Evolutionary conservation across 2,329 filamentous ascomycete species (phyloP).

Genomic region (Ascomycota sp.): DNA sequence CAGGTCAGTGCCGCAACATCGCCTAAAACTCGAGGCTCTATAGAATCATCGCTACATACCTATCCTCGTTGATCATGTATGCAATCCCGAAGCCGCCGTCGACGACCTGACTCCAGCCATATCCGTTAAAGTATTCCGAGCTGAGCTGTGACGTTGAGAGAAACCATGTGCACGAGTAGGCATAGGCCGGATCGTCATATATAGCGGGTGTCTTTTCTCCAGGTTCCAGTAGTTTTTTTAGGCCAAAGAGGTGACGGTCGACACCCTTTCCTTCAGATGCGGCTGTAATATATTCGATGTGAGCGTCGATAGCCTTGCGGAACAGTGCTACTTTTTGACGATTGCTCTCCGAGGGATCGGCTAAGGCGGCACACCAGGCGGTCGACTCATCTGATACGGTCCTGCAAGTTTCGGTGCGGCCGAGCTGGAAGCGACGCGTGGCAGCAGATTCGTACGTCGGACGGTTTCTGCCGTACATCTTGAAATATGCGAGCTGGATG

Average conservation of each 20-base stretch:
- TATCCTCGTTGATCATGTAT: slow-evolving; percentile 99
- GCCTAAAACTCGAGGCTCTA: too few relatives aligned
- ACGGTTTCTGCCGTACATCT: slow-evolving; percentile 96
- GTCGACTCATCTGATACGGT: slow-evolving; percentile 79
- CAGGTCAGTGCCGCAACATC: not conserved
- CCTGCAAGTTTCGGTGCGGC: slow-evolving; percentile 89
- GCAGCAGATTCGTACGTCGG: slow-evolving; percentile 96
- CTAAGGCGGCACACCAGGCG: slow-evolving; percentile 76
- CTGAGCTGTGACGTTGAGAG: slow-evolving; percentile 77
- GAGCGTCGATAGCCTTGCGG: slow-evolving; percentile 59
- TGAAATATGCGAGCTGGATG: slow-evolving; percentile 94
- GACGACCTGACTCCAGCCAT: slow-evolving; percentile 96
- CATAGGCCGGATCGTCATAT: slow-evolving; percentile 70
- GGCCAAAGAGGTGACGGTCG: slow-evolving; percentile 88
- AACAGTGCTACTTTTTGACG: slow-evolving; percentile 54
- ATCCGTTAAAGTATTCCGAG: slow-evolving; percentile 96
- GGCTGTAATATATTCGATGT: slow-evolving; percentile 77
- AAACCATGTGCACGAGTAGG: slow-evolving; percentile 76
- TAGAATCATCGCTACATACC: slow-evolving; percentile 21
- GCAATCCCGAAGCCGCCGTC: slow-evolving; percentile 93
- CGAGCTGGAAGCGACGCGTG: slow-evolving; percentile 85
- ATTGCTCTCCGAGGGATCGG: slow-evolving; percentile 41
- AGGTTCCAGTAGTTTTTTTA: slow-evolving; percentile 72
- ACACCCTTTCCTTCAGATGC: slow-evolving; percentile 86
- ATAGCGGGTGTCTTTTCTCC: slow-evolving; percentile 66